Base-by-base conservation (phyloP, 2,329 filamentous ascomycete species). In the Fusarium tjaetaba region DNA sequence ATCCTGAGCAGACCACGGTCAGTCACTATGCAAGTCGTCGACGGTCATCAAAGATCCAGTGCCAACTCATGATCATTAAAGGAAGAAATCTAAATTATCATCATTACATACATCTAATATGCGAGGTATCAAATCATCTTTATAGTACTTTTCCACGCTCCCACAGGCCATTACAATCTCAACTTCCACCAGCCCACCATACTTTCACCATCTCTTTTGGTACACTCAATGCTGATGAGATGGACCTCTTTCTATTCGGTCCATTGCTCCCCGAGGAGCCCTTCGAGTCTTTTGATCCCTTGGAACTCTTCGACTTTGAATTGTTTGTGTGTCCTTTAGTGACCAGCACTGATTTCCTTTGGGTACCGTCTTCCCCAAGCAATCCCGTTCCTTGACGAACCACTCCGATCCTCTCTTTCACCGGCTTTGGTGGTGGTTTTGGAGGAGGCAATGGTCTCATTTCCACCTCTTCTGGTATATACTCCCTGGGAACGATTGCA, bases 141-240 rank as follows among this genome's bases (percentile, higher is more conserved):
- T 73, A 43, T 71, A n/a, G n/a, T n/a, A 68, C 62, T 73, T 73
- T 73, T 68, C 55, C 48, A n/a, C 59, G 28, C 55, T 49, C 38
- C 30, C 67, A n/a, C 49, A 57, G 22, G 28, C 32, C 61, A 57
- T 57, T 53, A 45, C 55, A 41, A 36, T 26, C 18, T 52, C 43
- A 72, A 45, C 57, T 38, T 20, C 73, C 52, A n/a, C 73, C 52
- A 22, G 73, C 66, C 76, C 76, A 77, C 76, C 76, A 77, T 39
- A 77, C 76, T 61, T 77, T 78, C 36, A 77, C 76, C 59, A 77
- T 58, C 73, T 77, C 75, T 36, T 72, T 77, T 1, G 65, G 69
- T 16, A 72, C 74, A 32, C 68, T 77, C 64, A 73, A 65, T 18
- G 64, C 57, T 8, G 72, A 70, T 16, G 67, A 67, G 48, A 73